These are phyloP conservation scores for Monilinia polystroma DNA, from an alignment of 2,329 filamentous ascomycete genomes.

Conservation along the genomic window DNA sequence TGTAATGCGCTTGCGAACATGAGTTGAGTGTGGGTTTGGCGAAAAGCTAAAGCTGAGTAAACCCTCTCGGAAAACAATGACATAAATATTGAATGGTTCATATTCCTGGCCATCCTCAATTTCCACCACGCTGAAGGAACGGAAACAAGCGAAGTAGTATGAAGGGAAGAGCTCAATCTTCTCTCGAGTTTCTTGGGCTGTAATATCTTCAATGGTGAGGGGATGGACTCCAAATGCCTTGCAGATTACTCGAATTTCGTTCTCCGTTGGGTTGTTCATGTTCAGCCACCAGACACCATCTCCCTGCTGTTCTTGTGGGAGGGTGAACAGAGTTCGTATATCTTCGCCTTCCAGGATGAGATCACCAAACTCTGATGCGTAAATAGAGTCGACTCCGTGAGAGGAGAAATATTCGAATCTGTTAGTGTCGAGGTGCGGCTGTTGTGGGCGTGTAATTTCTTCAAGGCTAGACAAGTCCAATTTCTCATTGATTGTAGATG, in stretches of 20 bases:
- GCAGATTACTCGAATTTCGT: constrained; percentile 84
- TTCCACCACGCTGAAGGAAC: constrained; percentile 79
- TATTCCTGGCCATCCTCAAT: constrained; percentile 80
- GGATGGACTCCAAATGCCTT: constrained; percentile 95
- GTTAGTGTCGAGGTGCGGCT: constrained; percentile 61
- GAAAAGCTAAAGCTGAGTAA: constrained; percentile 93
- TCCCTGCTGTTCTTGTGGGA: constrained; percentile 60
- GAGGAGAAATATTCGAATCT: constrained; percentile 98
- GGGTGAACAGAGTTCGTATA: constrained; percentile 79
- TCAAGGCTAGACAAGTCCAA: constrained; percentile 44
- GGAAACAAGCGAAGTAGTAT: constrained; percentile 98
- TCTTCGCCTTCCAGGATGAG: constrained; percentile 86
- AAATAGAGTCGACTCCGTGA: constrained; percentile 88
- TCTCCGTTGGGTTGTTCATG: constrained; percentile 83
- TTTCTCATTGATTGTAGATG: constrained; percentile 52
- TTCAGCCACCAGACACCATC: constrained; percentile 99
- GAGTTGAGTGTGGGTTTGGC: constrained; percentile 80
- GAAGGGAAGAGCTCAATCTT: constrained; percentile 97
- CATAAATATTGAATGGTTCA: constrained; percentile 94
- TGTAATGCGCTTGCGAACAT: constrained; percentile 88
- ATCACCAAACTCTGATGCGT: constrained; percentile 84
- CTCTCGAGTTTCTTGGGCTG: constrained; percentile 90
- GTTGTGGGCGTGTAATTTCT: constrained; percentile 33
- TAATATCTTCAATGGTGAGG: constrained; percentile 93
- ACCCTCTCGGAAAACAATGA: constrained; percentile 93